These are phyloP conservation scores for Colletotrichum brevisporum DNA, from an alignment of 2,329 filamentous ascomycete species.

Conservation along the genomic window DNA sequence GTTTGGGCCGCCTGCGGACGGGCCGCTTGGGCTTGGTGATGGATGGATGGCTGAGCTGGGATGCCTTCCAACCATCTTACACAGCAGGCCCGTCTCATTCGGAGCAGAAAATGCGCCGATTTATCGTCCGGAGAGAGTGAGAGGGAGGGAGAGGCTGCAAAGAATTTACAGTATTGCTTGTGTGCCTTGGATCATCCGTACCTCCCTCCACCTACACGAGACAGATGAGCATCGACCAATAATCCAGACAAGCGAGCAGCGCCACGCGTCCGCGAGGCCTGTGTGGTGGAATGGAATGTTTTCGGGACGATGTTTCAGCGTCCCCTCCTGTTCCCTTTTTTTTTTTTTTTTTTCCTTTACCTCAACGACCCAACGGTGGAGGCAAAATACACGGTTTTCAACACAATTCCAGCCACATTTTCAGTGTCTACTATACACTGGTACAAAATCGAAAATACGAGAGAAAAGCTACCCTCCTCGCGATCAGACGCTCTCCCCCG, in stretches of 20 bases:
- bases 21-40: background rate
- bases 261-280: constrained; percentile 26
- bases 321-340: too few species aligned
- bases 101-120: constrained; percentile 9
- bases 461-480: too few species aligned
- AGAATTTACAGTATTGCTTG: background rate
- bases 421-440: too few species aligned
- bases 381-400: too few species aligned
- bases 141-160: background rate
- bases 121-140: constrained; percentile 11
- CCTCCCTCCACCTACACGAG: background rate
- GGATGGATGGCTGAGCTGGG: too few species aligned
- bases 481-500: constrained; percentile 19
- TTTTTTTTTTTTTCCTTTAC: too few species aligned
- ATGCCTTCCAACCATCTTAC: too few species aligned
- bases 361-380: too few species aligned
- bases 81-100: too few species aligned
- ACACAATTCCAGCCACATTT: too few species aligned
- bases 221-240: constrained; percentile 11
- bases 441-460: too few species aligned
- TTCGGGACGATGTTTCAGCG: constrained; percentile 36
- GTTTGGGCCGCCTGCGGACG: constrained; percentile 6
- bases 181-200: constrained; percentile 10
- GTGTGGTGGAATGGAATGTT: background rate
- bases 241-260: constrained; percentile 20